Base-by-base conservation (phyloP, 2,329 filamentous ascomycete genomes). In the Aureobasidium sp. region DNA sequence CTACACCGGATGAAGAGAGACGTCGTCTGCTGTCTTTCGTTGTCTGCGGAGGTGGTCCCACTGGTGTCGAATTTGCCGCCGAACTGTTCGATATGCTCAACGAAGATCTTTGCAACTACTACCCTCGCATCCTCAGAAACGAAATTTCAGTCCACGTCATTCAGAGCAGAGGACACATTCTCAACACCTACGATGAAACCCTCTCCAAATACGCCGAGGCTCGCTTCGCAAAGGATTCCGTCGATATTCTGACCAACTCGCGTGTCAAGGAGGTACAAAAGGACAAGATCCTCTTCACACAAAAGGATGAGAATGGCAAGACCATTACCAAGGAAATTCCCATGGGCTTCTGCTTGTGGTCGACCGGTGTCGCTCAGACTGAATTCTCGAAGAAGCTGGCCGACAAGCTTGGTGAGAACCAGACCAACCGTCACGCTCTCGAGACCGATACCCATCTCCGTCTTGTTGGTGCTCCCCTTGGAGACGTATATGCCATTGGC, bases 121-220 rank as follows among this genome's bases (percentile, higher is more conserved):
- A 96, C 74, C 94, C 94, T 2, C 87, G 86, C 65, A 85, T 99
- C 33, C 77, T 99, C n/a, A 86, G 94, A 64, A 97, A 97, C 72
- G 91, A 99, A 73, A 96, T 99, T 53, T 97, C 94, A 0, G 93
- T 99, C 1, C 95, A 99, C 71, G 82, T 99, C 50, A 97, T 99
- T 65, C 94, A 99, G 72, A 96, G 91, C 69, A 85, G 94, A 63
- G 87, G 89, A 44, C 94, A 99, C 69, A 99, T 99, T 66, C 81
- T 99, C 33, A 99, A 99, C 77, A 99, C 94, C 0, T 99, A 99
- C 72, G 94, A 99, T 67, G 94, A 99, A 76, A 88, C 91, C 0
- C 82, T 99, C 1, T 97, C 92, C 12, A 86, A 86, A 71, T 99
- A 95, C 72, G 93, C 94, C 22, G 94, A 99, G 76, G 85, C 90